A percentile compares a stretch with the other conserved stretches of the same genome.
Conservation (phyloP, 495 filamentous ascomycete species). For the Aspergillus ellipticus region DNA sequence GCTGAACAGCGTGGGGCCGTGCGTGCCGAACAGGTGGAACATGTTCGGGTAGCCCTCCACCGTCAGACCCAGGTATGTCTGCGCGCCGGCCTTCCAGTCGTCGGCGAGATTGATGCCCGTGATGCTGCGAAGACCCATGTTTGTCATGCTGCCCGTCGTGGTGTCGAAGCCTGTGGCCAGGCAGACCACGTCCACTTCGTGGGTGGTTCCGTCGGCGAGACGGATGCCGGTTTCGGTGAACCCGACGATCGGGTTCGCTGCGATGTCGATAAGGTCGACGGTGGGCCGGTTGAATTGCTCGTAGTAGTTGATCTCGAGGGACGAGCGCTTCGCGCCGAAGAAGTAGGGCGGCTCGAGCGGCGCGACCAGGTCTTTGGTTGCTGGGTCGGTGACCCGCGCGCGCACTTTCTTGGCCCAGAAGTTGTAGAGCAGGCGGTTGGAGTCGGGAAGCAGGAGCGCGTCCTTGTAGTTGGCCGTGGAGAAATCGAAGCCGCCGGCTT, state of each 20-base stretch:
- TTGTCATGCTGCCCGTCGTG: conserved; percentile 47
- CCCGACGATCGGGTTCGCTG: conserved; percentile 43
- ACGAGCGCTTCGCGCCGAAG: conserved; percentile 54
- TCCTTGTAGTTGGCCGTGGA: conserved; percentile 52
- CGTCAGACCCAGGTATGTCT: conserved; percentile 47
- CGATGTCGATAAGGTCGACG: conserved; percentile 52
- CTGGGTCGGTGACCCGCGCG: conserved; percentile 46
- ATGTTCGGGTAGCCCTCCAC: conserved; percentile 50
- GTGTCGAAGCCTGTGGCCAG: conserved; percentile 57
- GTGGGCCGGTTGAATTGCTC: conserved; percentile 55
- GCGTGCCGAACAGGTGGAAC: conserved; percentile 50
- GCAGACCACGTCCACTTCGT: conserved; percentile 51
- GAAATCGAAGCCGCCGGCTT: conserved; percentile 49
- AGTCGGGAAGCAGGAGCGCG: conserved; percentile 39
- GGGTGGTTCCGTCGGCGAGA: conserved; percentile 33
- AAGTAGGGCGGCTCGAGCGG: conserved; percentile 48
- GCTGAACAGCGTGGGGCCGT: conserved; percentile 45
- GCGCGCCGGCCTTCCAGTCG: conserved; percentile 44
- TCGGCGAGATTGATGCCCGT: conserved; percentile 39
- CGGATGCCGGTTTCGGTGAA: conserved; percentile 45
- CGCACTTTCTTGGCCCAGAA: conserved; percentile 56
- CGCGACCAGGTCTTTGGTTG: conserved; percentile 48
- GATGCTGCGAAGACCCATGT: conserved; percentile 45
- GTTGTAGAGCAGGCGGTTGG: conserved; percentile 49
- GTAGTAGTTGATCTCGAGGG: conserved; percentile 53